Base-by-base conservation (phyloP, 306 rosid genomes). In the Gastrolobium bilobum region DNA sequence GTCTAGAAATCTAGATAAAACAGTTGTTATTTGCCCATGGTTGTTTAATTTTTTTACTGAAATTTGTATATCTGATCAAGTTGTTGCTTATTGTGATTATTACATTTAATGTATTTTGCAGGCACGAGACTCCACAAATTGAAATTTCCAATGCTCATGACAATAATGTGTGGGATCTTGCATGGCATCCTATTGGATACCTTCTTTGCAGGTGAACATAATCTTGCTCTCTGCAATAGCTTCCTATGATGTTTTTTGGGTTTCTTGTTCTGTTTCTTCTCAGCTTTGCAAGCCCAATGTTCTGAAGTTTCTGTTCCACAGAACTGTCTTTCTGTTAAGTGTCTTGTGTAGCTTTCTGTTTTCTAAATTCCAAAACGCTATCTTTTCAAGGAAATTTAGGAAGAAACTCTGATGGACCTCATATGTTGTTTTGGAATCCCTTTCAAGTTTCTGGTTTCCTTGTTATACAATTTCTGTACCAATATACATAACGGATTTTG, bases 151-250 rank as follows among this genome's bases (percentile, higher is more conserved):
- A 84, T 74, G 98, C 98, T 14, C 99, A 95, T 76, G 99, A 95
- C 76, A 91, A 91, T 79, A 91, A 88, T 81, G 99, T 93, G 65
- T 95, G 98, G 99, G 97, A 95, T 84, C 98, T 95, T 81, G 98
- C 97, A 29, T 95, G 99, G 99, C 99, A 95, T 85, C 99, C 99
- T 75, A 91, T 90, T 64, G 99, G 99, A 73, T 95, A 95, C 85
- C 97, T 95, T 87, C 97, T 95, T 63, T 91, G 98, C 98, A 95
- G 99, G 99, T 93, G 65, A 81, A 78, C 68, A 44, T 62, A 59
- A 31, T 83, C 35, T 73, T 63, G 44, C 68, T 71, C 56, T 54
- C 14, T 52, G 48, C 51, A 48, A n/a, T 35, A 40, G 68, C 56
- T 61, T 57, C 5, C 35, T 34, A 61, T 74, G 51, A 61, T 77